phyloP scores from a whole-genome alignment of 208 protist genomes.

The Lotmaria passim region DNA sequence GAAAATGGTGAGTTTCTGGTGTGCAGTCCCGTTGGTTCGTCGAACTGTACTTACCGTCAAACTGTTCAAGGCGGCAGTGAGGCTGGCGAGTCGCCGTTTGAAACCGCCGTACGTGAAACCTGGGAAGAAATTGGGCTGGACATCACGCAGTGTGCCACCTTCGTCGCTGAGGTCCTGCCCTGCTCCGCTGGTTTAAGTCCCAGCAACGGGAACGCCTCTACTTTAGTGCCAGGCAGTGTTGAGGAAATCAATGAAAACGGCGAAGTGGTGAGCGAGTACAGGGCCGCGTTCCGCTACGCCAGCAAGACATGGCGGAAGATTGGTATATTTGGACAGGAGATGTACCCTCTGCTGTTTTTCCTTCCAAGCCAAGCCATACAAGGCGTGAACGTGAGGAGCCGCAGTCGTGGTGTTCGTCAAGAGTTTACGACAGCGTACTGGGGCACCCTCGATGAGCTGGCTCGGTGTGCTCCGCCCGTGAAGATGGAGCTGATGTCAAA shows the following conservation, averaged over 20 bases:
- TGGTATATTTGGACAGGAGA: slow-evolving; percentile 49
- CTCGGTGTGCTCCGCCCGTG: slow-evolving; percentile 27
- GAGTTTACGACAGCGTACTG: slow-evolving; percentile 35
- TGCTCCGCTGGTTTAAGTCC: neutral
- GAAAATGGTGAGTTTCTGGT: slow-evolving; percentile 37
- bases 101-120: slow-evolving; percentile 46
- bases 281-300: slow-evolving; percentile 45
- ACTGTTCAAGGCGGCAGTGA: slow-evolving; percentile 53
- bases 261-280: slow-evolving; percentile 20
- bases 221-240: neutral
- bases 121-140: slow-evolving; percentile 56
- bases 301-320: slow-evolving; percentile 51
- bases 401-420: slow-evolving; percentile 12
- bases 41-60: slow-evolving; percentile 30
- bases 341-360: slow-evolving; percentile 54
- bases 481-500: slow-evolving; percentile 41
- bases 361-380: neutral
- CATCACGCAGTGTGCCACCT: slow-evolving; percentile 14
- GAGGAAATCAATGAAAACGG: slow-evolving; percentile 9
- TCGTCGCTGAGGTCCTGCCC: slow-evolving; percentile 37
- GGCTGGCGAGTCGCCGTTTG: slow-evolving; percentile 23
- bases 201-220: neutral
- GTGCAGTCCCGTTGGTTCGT: slow-evolving; percentile 36
- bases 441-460: slow-evolving; percentile 35
- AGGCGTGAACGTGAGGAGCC: neutral